Evolutionary conservation across 1,284 basidiomycete genomes (phyloP), one percentile per base, ranked within the genome.

Genomic region (Fomes fomentarius): DNA sequence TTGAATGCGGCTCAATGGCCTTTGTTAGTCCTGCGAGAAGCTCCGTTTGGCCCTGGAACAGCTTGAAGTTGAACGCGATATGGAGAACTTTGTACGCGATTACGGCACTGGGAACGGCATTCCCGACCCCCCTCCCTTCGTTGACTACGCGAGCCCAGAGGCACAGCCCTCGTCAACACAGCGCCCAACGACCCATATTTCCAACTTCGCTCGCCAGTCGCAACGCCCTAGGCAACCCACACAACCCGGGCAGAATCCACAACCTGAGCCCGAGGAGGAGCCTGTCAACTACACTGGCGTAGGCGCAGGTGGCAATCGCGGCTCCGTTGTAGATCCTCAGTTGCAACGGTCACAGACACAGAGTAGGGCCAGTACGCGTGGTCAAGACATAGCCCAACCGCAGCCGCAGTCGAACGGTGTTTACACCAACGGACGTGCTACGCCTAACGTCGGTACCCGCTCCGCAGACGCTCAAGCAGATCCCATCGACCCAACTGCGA

Each of bases 31-130:
- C 1, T 96, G 95, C 71, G 95, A 98, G 73, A 83, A 87, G 45
- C 79, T 95, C 45, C 82, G 95, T 45, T 79, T 94, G 28, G 80
- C 89, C 10, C 80, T 95, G 24, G 93, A 96, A 71, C 84, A 87
- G 58, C 82, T 94, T 66, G 93, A 95, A 63, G 81, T 89, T 0
- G 87, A 88, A 37, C 84, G 82, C 55, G 94, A 96, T 64, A 87
- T 93, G 80, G 86, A 93, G 64, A 84, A 83, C 68, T 95, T 96
- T 65, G 91, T 95, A 14, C 80, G 82, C 39, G 85, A 89, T 59
- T 94, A 93, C 67, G 91, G 90, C 2, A 96, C 93, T 4, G 94
- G 94, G 33, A 83, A 82, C 63, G 77, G 82, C 58, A 94, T 96
- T 48, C 93, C 93, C 53, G 91, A 94, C 59, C 83, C 92, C 10